These are phyloP conservation scores for Eucalyptus paniculata DNA, from an alignment of 345 rosid species.

Conservation along the genomic window DNA sequence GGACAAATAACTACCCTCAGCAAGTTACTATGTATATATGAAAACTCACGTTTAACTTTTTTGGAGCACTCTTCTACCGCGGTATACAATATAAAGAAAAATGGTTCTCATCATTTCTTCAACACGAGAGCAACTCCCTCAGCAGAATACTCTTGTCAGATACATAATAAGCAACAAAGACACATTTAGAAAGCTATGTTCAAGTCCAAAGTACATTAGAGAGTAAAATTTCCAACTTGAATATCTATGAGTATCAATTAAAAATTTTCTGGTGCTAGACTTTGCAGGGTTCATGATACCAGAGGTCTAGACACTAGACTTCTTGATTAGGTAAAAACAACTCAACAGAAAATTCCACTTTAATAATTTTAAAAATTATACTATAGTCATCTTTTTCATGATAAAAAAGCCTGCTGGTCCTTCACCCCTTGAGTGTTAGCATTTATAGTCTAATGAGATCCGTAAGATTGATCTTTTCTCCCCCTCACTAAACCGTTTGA, in stretches of 20 bases:
- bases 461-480: fast-evolving
- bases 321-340: background rate
- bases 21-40: too few relatives aligned
- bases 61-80: too few relatives aligned
- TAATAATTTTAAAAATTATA: background rate
- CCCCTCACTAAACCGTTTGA: fast-evolving
- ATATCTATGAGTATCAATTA: background rate
- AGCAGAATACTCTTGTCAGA: background rate
- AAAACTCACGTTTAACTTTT: too few relatives aligned
- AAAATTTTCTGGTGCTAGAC: background rate
- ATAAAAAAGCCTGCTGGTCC: background rate
- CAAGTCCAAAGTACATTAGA: background rate
- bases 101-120: background rate
- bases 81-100: too few relatives aligned
- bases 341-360: too few relatives aligned
- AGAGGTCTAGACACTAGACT: background rate
- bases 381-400: background rate
- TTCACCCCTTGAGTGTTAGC: background rate
- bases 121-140: fast-evolving
- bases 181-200: background rate
- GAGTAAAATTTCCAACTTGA: background rate
- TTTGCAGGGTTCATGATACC: background rate
- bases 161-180: background rate
- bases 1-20: background rate
- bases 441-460: background rate